Evolutionary conservation across 768 basidiomycete genomes (phyloP), one percentile per base, ranked within the genome.

Genomic region (Trametes maxima): DNA sequence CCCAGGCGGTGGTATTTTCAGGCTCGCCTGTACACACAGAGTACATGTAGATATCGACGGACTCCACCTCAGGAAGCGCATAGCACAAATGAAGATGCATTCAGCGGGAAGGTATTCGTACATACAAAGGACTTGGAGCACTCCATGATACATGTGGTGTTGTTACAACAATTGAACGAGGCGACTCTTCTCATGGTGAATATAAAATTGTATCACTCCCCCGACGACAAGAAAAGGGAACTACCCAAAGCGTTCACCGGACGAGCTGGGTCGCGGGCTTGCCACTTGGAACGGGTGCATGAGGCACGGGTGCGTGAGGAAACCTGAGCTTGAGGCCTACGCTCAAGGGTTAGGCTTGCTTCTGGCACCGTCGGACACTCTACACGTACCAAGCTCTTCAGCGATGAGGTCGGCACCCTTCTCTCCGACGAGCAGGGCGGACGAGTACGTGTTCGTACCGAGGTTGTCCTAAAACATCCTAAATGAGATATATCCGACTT

Each of bases 391-490:
- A 47, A 89, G 80, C 2, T 88, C 87, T 74, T 86, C 84, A 7
- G 80, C 78, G 42, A 89, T 70, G 44, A 89, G 70, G 65, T 78
- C 75, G 14, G 85, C 86, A 35, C 84, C 86, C 75, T 88, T 88
- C 78, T 89, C 87, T 33, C 87, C 86, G 40, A 88, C 84, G 35
- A 88, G 70, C 63, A 89, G 73, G 16, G 87, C 88, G 57, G 86
- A 85, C 35, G 86, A 88, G 75, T 88, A 88, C 5, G 86, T 88
- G 78, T 87, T 87, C 44, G 87, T 87, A 60, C 86, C 86, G 65
- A 88, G 73, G 73, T 89, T 89, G 66, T 87, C 86, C 84, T 85
- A 56, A 14, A 51, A 56, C 13, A 44, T 3, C 46, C 8, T 13
- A 13, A 17, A 19, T 50, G 19, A 50, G 19, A 33, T 14, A 14